Base-by-base conservation (phyloP, 768 basidiomycete genomes). In the Auriscalpium orientale region DNA sequence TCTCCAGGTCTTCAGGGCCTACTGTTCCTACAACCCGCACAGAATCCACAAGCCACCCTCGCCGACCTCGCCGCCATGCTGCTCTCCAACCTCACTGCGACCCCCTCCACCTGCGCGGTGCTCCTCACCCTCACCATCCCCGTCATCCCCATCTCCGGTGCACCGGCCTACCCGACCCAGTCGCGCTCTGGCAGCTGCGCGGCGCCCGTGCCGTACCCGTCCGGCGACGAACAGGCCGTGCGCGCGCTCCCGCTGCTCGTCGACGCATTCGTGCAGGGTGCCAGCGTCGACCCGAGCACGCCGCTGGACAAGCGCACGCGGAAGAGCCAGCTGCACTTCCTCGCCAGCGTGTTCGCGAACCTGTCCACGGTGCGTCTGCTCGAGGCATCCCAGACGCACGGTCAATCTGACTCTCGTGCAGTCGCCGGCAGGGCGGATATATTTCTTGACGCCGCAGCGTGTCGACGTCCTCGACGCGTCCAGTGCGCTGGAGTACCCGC, bases 41-140 rank as follows among this genome's bases (percentile, higher is more conserved):
- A 98, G 94, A 89, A 93, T 70, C 87, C 91, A n/a, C 82, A 87
- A 58, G 84, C 95, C 10, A 83, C 87, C 56, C 85, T 98, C 28
- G 92, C 93, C 36, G 95, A 98, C 74, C 82, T 98, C 18, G 92
- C 94, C 3, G 81, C 91, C n/a, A 98, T 98, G 95, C 77, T 98
- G 1, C 79, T 98, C 10, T 95, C 94, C n/a, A 98, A 98, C 72
- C 73, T 97, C 36, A 89, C 92, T 9, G 79, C 88, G 5, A 84
- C 89, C 46, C 76, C 88, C 2, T 70, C 79, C 0, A 79, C 88
- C 53, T 87, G 89, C 61, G 73, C 79, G 10, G 68, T 77, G 8
- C 68, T 98, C 9, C 72, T 92, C 6, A 74, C 75, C 1, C 72
- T 94, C 46, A 81, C 81, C 56, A 78, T 97, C 48, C 72, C 83